Base-by-base conservation (phyloP, 129 eudicot genomes). In the Gnaphalium uliginosum region DNA sequence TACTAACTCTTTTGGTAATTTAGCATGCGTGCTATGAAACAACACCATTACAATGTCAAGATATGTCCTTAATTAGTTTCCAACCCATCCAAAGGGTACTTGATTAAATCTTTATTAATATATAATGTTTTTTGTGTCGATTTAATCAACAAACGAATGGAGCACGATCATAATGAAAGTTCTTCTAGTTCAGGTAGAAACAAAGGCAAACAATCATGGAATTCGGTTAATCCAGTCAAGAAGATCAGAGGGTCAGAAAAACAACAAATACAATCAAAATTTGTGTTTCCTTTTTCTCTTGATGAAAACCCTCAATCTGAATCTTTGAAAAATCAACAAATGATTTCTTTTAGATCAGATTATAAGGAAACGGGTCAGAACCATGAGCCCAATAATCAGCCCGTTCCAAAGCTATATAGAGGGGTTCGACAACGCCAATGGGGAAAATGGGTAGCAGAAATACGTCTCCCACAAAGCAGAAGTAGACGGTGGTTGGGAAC, bases 401-500 rank as follows among this genome's bases (percentile, higher is more conserved):
- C 79, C 1, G 58, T 65, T 23, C 56, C 26, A 17, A 85, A 78
- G 85, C 61, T 73, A 43, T 85, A 85, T 64, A 65, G 88, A 74
- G 88, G 85, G 76, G 85, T 81, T 14, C 64, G 88, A 53, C 83
- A 78, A 53, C 83, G 85, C 8, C 88, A 78, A 18, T 77, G 88
- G 83, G 85, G 88, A 0, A 85, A 81, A 78, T 85, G 88, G 88
- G 88, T 85, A n/a, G 85, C 83, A 6, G 88, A 85, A 74, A 85
- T 85, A 33, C 83, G 88, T 22, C 78, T 85, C 75, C 85, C 85
- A 10, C 77, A 61, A 8, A 85, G 81, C 5, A 77, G 88, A 71
- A 69, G 30, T 23, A 60, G 88, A 56, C 88, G 81, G n/a, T 85
- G 88, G 88, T 43, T 85, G 33, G 88, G 88, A 23, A 85, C 85